These are phyloP conservation scores for Apiospora hydei DNA, from an alignment of 2,329 filamentous ascomycete genomes.

Conservation along the genomic window DNA sequence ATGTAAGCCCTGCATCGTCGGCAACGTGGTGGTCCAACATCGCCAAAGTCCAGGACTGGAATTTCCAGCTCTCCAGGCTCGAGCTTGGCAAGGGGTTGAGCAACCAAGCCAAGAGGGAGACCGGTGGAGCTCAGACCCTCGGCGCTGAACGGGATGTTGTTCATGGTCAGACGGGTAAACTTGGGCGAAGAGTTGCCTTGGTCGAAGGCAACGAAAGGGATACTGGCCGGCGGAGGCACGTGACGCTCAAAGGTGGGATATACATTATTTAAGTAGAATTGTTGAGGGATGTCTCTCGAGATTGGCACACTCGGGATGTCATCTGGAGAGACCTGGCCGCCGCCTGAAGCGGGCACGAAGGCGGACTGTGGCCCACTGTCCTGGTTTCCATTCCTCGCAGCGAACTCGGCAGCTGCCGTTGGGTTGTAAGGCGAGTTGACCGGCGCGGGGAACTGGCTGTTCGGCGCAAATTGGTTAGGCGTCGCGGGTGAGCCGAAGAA, in stretches of 20 bases:
- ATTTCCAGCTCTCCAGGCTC: slow-evolving; percentile 87
- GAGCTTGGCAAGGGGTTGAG: slow-evolving; percentile 86
- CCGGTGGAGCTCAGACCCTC: slow-evolving; percentile 83
- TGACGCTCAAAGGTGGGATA: slow-evolving; percentile 97
- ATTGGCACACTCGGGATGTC: slow-evolving; percentile 91
- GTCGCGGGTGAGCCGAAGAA: slow-evolving; percentile 54
- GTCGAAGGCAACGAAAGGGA: slow-evolving; percentile 92
- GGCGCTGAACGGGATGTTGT: slow-evolving; percentile 84
- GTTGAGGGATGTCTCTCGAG: slow-evolving; percentile 82
- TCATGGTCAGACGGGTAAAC: slow-evolving; percentile 88
- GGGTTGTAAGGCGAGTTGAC: slow-evolving; percentile 61
- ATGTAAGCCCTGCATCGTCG: slow-evolving; percentile 94
- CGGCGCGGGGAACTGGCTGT: slow-evolving; percentile 66
- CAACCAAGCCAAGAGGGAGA: slow-evolving; percentile 83
- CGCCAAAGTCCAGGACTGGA: slow-evolving; percentile 94
- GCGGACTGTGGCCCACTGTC: slow-evolving; percentile 50
- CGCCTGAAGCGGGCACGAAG: slow-evolving; percentile 66
- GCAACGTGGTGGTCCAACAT: slow-evolving; percentile 87
- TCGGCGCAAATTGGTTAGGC: slow-evolving; percentile 53
- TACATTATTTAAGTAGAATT: slow-evolving; percentile 84
- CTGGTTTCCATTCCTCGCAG: slow-evolving; percentile 47
- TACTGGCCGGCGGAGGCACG: slow-evolving; percentile 84
- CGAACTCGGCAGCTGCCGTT: slow-evolving; percentile 53
- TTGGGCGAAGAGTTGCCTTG: slow-evolving; percentile 97
- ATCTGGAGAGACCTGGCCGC: slow-evolving; percentile 84